Evolutionary conservation across 2,329 filamentous ascomycete species (phyloP).

Genomic region (Monilinia laxa): DNA sequence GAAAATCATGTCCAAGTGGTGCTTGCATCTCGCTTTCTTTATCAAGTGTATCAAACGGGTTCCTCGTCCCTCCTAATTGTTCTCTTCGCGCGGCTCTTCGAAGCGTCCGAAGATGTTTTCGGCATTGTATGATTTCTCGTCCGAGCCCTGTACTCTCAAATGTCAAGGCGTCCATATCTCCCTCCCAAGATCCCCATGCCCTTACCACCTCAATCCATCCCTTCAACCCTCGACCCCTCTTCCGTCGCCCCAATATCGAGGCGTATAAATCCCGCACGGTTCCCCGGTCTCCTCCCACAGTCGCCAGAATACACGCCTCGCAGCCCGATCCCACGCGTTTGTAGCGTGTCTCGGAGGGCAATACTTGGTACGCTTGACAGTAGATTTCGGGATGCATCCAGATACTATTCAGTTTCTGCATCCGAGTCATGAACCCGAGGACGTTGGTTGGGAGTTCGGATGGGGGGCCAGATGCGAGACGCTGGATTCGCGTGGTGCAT

Average conservation of each 20-base stretch:
- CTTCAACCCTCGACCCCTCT: slow-evolving; percentile 23
- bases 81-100: slow-evolving; percentile 43
- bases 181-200: slow-evolving; percentile 29
- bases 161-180: slow-evolving; percentile 11
- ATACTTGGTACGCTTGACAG: slow-evolving; percentile 38
- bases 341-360: slow-evolving; percentile 38
- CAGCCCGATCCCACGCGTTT: slow-evolving; percentile 44
- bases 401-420: slow-evolving; percentile 33
- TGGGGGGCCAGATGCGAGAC: not conserved
- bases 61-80: not conserved
- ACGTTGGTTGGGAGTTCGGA: not conserved
- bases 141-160: slow-evolving; percentile 23
- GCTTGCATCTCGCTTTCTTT: slow-evolving; percentile 30
- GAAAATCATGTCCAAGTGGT: slow-evolving; percentile 39
- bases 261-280: slow-evolving; percentile 49
- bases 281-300: slow-evolving; percentile 47
- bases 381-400: slow-evolving; percentile 45
- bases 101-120: slow-evolving; percentile 44
- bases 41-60: not conserved
- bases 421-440: slow-evolving; percentile 25
- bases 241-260: slow-evolving; percentile 44
- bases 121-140: slow-evolving; percentile 25
- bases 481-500: slow-evolving; percentile 41
- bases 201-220: slow-evolving; percentile 30
- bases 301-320: slow-evolving; percentile 54